These are phyloP conservation scores for Pseudotulostoma volvatum DNA, from an alignment of 495 filamentous ascomycete species.

Conservation along the genomic window DNA sequence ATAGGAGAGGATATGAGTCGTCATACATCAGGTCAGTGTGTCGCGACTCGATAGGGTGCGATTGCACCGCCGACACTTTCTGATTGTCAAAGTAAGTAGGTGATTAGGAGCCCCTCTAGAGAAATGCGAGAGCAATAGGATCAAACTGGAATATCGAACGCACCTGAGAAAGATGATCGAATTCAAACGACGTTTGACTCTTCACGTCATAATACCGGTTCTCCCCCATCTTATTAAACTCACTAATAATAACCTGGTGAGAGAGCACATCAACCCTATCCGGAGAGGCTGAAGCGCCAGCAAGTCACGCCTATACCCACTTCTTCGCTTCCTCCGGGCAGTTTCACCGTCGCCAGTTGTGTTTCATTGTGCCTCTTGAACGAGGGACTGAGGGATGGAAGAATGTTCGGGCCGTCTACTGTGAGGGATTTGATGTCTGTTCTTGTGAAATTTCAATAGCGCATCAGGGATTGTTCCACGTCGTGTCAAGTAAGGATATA, in stretches of 20 bases:
- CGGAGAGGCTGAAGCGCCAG: too few species aligned
- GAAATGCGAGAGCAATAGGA: neutral
- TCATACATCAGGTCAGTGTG: constrained; percentile 69
- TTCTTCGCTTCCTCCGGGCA: constrained; percentile 67
- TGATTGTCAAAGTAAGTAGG: constrained; percentile 20
- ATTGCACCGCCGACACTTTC: constrained; percentile 72
- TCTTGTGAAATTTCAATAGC: too few species aligned
- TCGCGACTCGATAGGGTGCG: constrained; percentile 61
- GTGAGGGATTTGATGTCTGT: constrained; percentile 82
- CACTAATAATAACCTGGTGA: constrained; percentile 67
- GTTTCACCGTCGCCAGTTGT: constrained; percentile 74
- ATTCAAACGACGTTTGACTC: constrained; percentile 66
- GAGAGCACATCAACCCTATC: too few species aligned
- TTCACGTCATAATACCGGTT: constrained; percentile 81
- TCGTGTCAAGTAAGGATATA: too few species aligned
- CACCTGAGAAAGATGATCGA: constrained; percentile 74
- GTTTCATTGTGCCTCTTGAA: constrained; percentile 94
- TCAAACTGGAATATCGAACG: neutral
- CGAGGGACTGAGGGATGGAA: constrained; percentile 57
- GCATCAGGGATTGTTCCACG: too few species aligned
- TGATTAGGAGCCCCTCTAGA: too few species aligned
- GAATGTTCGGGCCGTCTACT: constrained; percentile 46
- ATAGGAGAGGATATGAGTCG: too few species aligned
- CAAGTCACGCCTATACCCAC: constrained; percentile 21
- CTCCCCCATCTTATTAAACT: constrained; percentile 61